Base-by-base conservation (phyloP, 2,329 filamentous ascomycete genomes). In the Fusarium vanettenii region DNA sequence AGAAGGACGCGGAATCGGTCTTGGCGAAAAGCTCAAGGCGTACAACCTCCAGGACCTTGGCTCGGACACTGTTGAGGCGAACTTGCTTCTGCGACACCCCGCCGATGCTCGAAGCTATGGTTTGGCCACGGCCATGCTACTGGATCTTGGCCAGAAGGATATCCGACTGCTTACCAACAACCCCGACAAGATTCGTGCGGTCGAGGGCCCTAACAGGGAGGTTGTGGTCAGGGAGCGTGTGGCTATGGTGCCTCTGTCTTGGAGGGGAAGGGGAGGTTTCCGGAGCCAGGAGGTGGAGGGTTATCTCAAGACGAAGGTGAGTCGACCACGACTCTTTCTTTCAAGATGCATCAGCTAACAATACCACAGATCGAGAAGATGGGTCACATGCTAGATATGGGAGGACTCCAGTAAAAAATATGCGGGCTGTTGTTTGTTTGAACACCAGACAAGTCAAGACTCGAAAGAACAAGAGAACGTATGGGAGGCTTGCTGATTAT, bases 1-100 rank as follows among this genome's bases (percentile, higher is more conserved):
- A 83, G 97, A 99, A 85, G 97, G 97, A 0, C 93, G 97, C 27
- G 97, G 97, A 3, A 99, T 99, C 74, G 97, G 97, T 0, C 88
- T 99, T 0, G 93, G 94, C 3, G 95, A 98, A 85, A 99, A 99
- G 84, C 88, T 99, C 43, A 98, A 99, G 85, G 97, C 97, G 6
- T 99, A 99, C 84, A 99, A 99, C 80, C 87, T 99, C 50, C 97
- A 99, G 82, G 97, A 99, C 84, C 87, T 99, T 29, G 97, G 97
- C 0, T 95, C 94, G n/a, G 97, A 99, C 83, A 99, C 97, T 0
- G 97, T 98, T 39, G 95, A 99, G 84, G 97, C 97, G 3, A 99
- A 99, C 79, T 85, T 99, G 55, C 83, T 98, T 27, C 87, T 99
- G 48, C 88, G 97, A 52, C 97, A 99, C 83, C 97, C 97, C 0